A percentile compares a stretch with the other conserved stretches of the same genome.
Evolutionary conservation across 2,329 filamentous ascomycete species (phyloP).

Genomic region (Nakataea oryzae): DNA sequence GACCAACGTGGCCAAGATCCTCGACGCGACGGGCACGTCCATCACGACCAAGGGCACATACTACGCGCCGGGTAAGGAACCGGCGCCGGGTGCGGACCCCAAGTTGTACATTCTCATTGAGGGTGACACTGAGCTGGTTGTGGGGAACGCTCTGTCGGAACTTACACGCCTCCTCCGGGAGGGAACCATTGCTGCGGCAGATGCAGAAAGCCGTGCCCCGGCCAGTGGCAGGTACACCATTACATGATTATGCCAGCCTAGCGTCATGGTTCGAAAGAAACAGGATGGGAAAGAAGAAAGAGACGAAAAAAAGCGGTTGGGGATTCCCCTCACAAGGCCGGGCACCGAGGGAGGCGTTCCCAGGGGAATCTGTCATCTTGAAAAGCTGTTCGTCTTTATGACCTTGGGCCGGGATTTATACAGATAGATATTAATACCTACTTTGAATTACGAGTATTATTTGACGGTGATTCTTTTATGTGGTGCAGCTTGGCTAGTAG

Average conservation of each 20-base stretch:
- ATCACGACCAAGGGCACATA: constrained; percentile 97
- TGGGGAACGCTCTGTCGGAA: constrained; percentile 83
- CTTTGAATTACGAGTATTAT: no score
- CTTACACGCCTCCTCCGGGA: constrained; percentile 81
- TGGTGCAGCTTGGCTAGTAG: no score
- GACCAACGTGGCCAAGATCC: constrained; percentile 95
- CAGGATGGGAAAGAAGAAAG: no score
- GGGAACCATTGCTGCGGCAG: constrained; percentile 79
- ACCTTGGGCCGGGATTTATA: no score
- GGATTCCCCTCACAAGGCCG: no score
- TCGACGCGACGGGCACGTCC: constrained; percentile 87
- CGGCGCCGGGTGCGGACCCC: constrained; percentile 63
- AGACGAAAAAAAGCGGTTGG: no score
- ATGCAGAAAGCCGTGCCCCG: constrained; percentile 72
- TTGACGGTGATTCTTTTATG: no score
- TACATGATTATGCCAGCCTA: constrained; percentile 45
- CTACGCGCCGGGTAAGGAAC: constrained; percentile 74
- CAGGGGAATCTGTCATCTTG: not conserved
- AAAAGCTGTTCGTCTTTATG: not conserved
- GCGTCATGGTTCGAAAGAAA: no score
- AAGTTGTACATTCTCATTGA: constrained; percentile 98
- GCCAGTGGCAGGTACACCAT: constrained; percentile 80
- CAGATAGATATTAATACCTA: not conserved
- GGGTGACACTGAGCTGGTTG: constrained; percentile 87
- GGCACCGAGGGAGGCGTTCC: not conserved